Conservation (phyloP, 2,329 filamentous ascomycete species). For the Xylariaceae sp. region DNA sequence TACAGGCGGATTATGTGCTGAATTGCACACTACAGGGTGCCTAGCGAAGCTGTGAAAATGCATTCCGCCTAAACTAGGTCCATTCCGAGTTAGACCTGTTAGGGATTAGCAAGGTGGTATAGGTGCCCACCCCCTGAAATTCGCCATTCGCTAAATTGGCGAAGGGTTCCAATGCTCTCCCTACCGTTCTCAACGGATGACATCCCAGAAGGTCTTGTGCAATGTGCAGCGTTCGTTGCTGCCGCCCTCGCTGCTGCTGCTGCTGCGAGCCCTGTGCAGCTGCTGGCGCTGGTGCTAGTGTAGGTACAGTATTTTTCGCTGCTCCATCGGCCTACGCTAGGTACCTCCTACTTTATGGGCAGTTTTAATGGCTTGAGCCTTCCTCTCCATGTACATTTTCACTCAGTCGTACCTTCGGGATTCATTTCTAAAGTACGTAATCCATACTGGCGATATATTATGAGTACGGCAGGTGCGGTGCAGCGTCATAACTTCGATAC, state of each 20-base stretch:
- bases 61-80: neutral
- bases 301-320: neutral
- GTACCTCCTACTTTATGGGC: neutral
- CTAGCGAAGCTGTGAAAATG: neutral
- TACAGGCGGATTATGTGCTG: too few species aligned
- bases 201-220: neutral
- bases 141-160: neutral
- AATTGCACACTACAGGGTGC: neutral
- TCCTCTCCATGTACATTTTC: too few species aligned
- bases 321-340: neutral
- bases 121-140: neutral
- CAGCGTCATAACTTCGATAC: neutral
- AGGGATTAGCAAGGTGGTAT: neutral
- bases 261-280: neutral
- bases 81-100: neutral
- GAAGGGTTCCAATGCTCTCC: neutral
- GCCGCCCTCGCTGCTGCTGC: neutral
- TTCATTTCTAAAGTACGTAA: too few species aligned
- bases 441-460: neutral
- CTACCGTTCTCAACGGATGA: neutral
- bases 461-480: neutral
- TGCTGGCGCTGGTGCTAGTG: slow-evolving; percentile 1
- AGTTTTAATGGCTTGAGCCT: neutral
- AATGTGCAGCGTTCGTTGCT: neutral
- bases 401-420: too few species aligned